phyloP scores from a whole-genome alignment of 257 asterid species.

The Primulina huaijiensis region DNA sequence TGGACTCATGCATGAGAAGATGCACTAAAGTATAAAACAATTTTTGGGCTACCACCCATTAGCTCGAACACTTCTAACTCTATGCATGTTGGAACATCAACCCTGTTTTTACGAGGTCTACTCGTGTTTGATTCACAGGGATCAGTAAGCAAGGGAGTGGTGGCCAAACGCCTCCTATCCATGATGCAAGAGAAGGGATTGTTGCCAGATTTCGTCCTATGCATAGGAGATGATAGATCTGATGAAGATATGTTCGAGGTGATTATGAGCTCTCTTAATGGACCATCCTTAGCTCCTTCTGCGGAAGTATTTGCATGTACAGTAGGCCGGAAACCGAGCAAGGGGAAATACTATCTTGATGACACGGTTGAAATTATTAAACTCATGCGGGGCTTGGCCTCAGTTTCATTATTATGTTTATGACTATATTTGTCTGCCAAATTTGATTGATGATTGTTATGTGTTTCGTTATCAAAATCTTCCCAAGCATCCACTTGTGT shows the following conservation, averaged over 20 bases:
- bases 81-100: not conserved
- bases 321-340: not conserved
- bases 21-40: too few species aligned
- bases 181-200: slow-evolving; percentile 43
- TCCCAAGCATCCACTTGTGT: too few species aligned
- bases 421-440: too few species aligned
- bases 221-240: slow-evolving; percentile 56
- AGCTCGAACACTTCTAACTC: not conserved
- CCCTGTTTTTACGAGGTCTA: not conserved
- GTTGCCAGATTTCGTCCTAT: slow-evolving; percentile 46
- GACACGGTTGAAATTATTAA: not conserved
- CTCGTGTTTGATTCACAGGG: slow-evolving; percentile 33
- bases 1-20: too few species aligned
- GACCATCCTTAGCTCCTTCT: slow-evolving; percentile 50
- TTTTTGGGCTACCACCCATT: too few species aligned
- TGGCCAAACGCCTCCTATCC: slow-evolving; percentile 48
- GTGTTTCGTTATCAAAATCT: too few species aligned
- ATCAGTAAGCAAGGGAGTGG: slow-evolving; percentile 53
- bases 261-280: slow-evolving; percentile 36
- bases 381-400: slow-evolving; percentile 24
- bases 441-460: too few species aligned
- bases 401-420: slow-evolving; percentile 26
- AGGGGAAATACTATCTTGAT: not conserved
- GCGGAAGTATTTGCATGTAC: not conserved
- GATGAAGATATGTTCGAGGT: slow-evolving; percentile 64